Evolutionary conservation across 2,329 filamentous ascomycete species (phyloP), one percentile per base, ranked within the genome.

Genomic region (Myriosclerotinia curreyana): DNA sequence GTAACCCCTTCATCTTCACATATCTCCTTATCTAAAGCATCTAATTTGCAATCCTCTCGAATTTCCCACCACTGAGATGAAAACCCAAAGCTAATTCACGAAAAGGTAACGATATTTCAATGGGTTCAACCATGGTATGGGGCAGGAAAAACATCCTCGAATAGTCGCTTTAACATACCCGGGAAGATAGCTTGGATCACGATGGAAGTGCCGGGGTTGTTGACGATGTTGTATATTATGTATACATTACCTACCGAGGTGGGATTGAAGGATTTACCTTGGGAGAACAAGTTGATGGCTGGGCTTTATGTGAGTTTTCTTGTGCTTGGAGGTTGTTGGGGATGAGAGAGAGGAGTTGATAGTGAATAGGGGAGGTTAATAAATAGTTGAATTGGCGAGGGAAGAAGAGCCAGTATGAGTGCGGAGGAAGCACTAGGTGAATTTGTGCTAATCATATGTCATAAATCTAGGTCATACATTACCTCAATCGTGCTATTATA

Each of bases 71-170:
- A 46, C 20, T 46, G 20, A n/a, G 20, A 46, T 46, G 5, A 9
- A 5, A 20, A n/a, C n/a, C 8, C 20, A 8, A 49, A 20, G 42
- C 25, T 58, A 12, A 28, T n/a, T 22, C 66, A 34, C 63, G 46
- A 38, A 15, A n/a, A 96, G 92, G 73, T 92, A 68, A 87, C 87
- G 0, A 83, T 86, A 1, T 60, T 85, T 28, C 92, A 96, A 85
- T 96, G 89, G 88, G 20, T 68, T 4, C 78, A 82, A n/a, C 83
- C 85, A 63, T 96, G 86, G 83, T 95, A 97, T 76, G 91, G 91
- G 59, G 92, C 94, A 80, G 95, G 95, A 75, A 98, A 98, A 78
- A 96, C 93, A 3, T 96, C 92, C 4, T 82, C 86, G 22, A 74
- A 81, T 3, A 92, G 89, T 71, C 79, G 79, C 15, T 80, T 95